Evolutionary conservation across 2,329 filamentous ascomycete species (phyloP).

Genomic region (Cephalotrichum gorgonifer): DNA sequence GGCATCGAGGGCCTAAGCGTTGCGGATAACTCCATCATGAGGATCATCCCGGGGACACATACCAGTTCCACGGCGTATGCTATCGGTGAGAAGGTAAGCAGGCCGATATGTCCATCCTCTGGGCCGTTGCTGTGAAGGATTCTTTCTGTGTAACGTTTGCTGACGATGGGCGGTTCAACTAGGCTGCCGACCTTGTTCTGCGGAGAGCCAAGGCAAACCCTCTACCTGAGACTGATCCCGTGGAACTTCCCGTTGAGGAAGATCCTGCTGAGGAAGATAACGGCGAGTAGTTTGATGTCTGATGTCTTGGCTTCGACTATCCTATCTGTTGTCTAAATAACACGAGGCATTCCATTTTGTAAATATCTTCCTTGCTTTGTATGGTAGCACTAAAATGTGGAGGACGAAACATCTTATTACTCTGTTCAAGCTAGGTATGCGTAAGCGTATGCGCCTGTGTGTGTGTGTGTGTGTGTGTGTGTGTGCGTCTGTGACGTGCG

Average conservation of each 20-base stretch:
- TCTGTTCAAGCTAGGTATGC: too few species aligned
- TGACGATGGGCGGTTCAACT: neutral
- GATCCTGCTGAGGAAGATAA: neutral
- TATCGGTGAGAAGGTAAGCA: slow-evolving; percentile 25
- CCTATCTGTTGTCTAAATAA: too few species aligned
- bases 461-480: too few species aligned
- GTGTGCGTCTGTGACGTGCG: too few species aligned
- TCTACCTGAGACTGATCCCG: neutral
- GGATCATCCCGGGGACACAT: slow-evolving; percentile 27
- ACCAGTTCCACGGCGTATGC: slow-evolving; percentile 35
- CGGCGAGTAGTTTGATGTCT: too few species aligned
- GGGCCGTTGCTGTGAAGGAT: too few species aligned
- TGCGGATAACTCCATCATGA: slow-evolving; percentile 28
- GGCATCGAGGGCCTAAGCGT: slow-evolving; percentile 27
- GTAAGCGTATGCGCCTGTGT: too few species aligned
- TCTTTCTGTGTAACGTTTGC: neutral
- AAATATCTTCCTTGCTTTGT: too few species aligned
- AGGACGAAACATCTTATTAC: too few species aligned
- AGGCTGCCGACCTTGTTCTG: slow-evolving; percentile 14
- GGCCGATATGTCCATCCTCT: neutral
- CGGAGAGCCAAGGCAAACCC: slow-evolving; percentile 1
- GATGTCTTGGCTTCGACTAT: too few species aligned
- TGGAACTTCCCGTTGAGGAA: neutral
- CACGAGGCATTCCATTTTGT: too few species aligned
- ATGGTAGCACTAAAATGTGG: too few species aligned